phyloP scores from a whole-genome alignment of 139 green algal genomes.

The Coelastrella sp. region DNA sequence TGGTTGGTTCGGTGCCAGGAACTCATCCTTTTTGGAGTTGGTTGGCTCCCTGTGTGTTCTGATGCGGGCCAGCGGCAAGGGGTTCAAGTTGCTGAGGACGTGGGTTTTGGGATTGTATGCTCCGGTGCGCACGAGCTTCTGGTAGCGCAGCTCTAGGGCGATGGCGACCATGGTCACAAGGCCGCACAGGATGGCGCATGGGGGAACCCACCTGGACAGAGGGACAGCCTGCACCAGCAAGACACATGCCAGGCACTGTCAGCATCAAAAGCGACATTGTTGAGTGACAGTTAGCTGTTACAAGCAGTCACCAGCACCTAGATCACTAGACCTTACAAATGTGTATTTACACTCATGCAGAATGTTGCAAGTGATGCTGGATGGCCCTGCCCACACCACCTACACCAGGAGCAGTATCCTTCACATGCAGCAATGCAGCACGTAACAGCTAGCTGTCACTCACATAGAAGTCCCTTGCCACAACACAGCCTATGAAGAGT shows the following conservation, averaged over 20 bases:
- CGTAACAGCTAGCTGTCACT: neutral
- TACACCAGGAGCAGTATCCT: too few relatives aligned
- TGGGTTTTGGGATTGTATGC: conserved; percentile 33
- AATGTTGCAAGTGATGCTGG: too few relatives aligned
- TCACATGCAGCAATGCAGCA: too few relatives aligned
- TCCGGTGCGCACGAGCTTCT: conserved; percentile 28
- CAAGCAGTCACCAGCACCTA: too few relatives aligned
- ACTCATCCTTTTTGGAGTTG: neutral
- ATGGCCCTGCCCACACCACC: too few relatives aligned
- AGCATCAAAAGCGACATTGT: too few relatives aligned
- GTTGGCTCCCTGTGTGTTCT: neutral
- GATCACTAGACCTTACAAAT: too few relatives aligned
- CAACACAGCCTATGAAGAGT: conserved; percentile 21
- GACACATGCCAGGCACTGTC: too few relatives aligned
- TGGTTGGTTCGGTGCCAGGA: neutral
- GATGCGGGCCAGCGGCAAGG: conserved; percentile 27
- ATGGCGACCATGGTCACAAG: neutral
- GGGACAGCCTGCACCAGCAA: conserved; percentile 12
- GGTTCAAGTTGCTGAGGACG: neutral
- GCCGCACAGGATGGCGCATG: neutral
- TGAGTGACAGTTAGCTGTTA: too few relatives aligned
- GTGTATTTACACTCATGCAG: too few relatives aligned
- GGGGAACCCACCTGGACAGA: neutral
- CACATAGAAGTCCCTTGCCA: conserved; percentile 18
- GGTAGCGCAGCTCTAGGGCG: conserved; percentile 5